A percentile compares a stretch with the other conserved stretches of the same genome.
phyloP scores from a whole-genome alignment of 2,329 filamentous ascomycete species.

The Cytospora schulzeri region DNA sequence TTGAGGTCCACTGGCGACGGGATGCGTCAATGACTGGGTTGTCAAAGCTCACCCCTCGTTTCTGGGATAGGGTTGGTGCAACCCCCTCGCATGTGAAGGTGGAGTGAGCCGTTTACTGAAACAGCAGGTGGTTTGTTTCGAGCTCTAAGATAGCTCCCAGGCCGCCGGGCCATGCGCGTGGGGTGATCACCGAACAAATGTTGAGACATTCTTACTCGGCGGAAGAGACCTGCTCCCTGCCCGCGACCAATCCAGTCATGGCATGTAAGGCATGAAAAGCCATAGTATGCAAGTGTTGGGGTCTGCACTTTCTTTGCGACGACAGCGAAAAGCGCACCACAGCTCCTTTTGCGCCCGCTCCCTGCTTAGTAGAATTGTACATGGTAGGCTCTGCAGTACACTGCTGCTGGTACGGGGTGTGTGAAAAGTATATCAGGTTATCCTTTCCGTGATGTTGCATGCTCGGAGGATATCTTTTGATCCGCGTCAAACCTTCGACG shows the following conservation, averaged over 20 bases:
- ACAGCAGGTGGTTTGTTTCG: conserved; percentile 18
- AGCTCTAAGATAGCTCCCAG: conserved; percentile 7
- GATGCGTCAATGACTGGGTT: background rate
- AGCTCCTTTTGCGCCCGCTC: background rate
- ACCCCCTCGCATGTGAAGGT: background rate
- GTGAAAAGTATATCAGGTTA: background rate
- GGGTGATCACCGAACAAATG: background rate
- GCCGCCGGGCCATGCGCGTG: conserved; percentile 5
- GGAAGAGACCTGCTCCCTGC: background rate
- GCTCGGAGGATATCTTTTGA: background rate
- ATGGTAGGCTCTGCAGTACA: background rate
- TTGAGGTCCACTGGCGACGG: background rate
- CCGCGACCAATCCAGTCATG: background rate
- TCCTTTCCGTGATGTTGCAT: background rate
- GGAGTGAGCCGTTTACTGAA: conserved; percentile 8
- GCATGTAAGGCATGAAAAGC: background rate
- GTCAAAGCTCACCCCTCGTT: background rate
- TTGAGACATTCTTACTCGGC: background rate
- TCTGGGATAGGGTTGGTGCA: background rate
- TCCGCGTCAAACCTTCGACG: background rate
- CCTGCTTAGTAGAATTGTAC: background rate
- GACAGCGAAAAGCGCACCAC: background rate
- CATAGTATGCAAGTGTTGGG: background rate
- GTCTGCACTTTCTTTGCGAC: background rate
- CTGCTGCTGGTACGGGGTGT: background rate